phyloP scores from a whole-genome alignment of 805 yeast genomes.

The Cyberlindnera xylosilytica region DNA sequence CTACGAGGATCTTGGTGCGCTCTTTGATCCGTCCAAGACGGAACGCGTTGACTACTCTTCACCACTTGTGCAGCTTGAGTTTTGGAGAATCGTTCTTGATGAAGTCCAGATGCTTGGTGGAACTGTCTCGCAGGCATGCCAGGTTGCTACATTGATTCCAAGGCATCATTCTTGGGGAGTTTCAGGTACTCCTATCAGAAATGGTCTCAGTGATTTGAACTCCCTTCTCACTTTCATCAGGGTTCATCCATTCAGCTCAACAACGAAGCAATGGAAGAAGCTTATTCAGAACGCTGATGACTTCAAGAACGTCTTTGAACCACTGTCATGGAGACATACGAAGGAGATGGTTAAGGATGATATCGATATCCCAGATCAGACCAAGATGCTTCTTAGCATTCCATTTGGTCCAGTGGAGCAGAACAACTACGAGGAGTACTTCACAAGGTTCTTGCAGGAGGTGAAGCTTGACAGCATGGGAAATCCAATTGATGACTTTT shows the following conservation, averaged over 20 bases:
- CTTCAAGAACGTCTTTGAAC: conserved; percentile 49
- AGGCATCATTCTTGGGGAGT: conserved; percentile 95
- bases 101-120: conserved; percentile 92
- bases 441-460: conserved; percentile 53
- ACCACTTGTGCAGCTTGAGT: conserved; percentile 77
- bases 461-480: conserved; percentile 51
- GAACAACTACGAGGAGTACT: conserved; percentile 69
- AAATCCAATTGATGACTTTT: conserved; percentile 43
- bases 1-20: conserved; percentile 12
- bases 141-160: conserved; percentile 75
- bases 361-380: conserved; percentile 75
- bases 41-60: conserved; percentile 58
- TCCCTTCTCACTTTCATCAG: conserved; percentile 69
- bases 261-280: conserved; percentile 12
- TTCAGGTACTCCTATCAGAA: conserved; percentile 88
- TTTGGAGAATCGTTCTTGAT: conserved; percentile 87
- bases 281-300: conserved; percentile 28
- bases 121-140: conserved; percentile 71
- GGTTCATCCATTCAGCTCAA: conserved; percentile 56
- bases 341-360: conserved; percentile 79
- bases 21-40: not conserved
- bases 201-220: conserved; percentile 61
- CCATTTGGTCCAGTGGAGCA: conserved; percentile 84
- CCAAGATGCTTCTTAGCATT: conserved; percentile 61
- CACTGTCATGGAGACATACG: conserved; percentile 72